A percentile compares a stretch with the other conserved stretches of the same genome.
Evolutionary conservation across 108 stramenopile species (phyloP).

Genomic region (Fragilaria crotonensis): DNA sequence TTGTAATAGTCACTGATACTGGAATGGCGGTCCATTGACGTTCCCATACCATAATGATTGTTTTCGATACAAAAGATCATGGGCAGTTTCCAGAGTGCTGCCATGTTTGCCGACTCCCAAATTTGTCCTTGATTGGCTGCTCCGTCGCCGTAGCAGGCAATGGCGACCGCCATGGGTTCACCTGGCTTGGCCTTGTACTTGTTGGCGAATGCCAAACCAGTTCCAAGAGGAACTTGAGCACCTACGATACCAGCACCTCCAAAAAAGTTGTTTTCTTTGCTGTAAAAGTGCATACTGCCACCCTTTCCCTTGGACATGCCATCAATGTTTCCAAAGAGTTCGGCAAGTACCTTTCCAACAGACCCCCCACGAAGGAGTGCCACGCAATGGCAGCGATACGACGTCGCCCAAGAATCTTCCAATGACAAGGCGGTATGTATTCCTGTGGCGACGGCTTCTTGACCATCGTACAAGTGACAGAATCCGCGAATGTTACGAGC

Average conservation of each 20-base stretch:
- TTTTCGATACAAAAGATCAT: constrained; percentile 99
- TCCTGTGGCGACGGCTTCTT: constrained; percentile 98
- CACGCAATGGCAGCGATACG: constrained; percentile 97
- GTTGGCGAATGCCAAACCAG: constrained; percentile 95
- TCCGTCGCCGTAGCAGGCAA: constrained; percentile 99
- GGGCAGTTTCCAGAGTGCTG: constrained; percentile 90
- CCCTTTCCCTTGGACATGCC: constrained; percentile 94
- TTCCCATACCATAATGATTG: constrained; percentile 99
- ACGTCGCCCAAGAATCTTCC: constrained; percentile 95
- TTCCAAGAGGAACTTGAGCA: constrained; percentile 97
- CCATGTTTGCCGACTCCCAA: constrained; percentile 98
- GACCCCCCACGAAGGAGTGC: constrained; percentile 87
- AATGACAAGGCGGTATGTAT: constrained; percentile 80
- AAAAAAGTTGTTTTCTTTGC: constrained; percentile 95
- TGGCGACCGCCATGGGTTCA: constrained; percentile 90
- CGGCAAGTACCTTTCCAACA: constrained; percentile 84
- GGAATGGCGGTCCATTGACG: constrained; percentile 94
- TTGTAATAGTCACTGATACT: constrained; percentile 96
- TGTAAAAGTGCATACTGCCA: constrained; percentile 99
- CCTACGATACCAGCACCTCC: constrained; percentile 99
- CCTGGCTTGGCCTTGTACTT: constrained; percentile 95
- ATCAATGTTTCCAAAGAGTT: constrained; percentile 78
- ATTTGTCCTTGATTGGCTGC: constrained; percentile 99
- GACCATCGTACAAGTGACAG: constrained; percentile 99
- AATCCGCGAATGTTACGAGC: constrained; percentile 96